A percentile compares a stretch with the other conserved stretches of the same genome.
phyloP scores from a whole-genome alignment of 108 stramenopile species.

The Cyclotella atomus region DNA sequence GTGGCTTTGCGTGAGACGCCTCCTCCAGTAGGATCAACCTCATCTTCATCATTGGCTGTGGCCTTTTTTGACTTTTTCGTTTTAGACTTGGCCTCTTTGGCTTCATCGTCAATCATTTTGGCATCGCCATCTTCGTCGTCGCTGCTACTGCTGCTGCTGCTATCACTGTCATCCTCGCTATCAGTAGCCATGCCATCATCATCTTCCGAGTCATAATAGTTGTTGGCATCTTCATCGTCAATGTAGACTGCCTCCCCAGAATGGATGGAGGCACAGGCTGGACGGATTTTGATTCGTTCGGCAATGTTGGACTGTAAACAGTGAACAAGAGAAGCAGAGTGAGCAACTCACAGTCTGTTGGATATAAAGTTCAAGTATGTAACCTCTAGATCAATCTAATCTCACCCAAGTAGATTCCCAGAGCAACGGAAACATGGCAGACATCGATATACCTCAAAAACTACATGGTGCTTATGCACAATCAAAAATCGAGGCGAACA shows the following conservation, averaged over 20 bases:
- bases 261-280: conserved; percentile 61
- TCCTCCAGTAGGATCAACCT: conserved; percentile 35
- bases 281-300: conserved; percentile 64
- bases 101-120: conserved; percentile 51
- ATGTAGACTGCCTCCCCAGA: conserved; percentile 22
- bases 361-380: no score
- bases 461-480: no score
- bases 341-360: no score
- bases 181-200: conserved; percentile 30
- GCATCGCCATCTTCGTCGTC: conserved; percentile 45
- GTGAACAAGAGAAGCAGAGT: neutral
- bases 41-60: conserved; percentile 15
- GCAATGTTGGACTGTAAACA: conserved; percentile 54
- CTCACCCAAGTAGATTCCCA: no score
- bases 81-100: conserved; percentile 36
- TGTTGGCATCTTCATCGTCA: conserved; percentile 19
- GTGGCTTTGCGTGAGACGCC: conserved; percentile 44
- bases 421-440: no score
- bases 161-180: conserved; percentile 44
- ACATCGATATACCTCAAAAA: no score
- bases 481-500: neutral
- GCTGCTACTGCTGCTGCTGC: conserved; percentile 41
- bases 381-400: no score
- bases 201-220: conserved; percentile 44
- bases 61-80: conserved; percentile 31